Evolutionary conservation across 2,329 filamentous ascomycete species (phyloP), one percentile per base, ranked within the genome.

Genomic region (Pseudogymnoascus sp.): DNA sequence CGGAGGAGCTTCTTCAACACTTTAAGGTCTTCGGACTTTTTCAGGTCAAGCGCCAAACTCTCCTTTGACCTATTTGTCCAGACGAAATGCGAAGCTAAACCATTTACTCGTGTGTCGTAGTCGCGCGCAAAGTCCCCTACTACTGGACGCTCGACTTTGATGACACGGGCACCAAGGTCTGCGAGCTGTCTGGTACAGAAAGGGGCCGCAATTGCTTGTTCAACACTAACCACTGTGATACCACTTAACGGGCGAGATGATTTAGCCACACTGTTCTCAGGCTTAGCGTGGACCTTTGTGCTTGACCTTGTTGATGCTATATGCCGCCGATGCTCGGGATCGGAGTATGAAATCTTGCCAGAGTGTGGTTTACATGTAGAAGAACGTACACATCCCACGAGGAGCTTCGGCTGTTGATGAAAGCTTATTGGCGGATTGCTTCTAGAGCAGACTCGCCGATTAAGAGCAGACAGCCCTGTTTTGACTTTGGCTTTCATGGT

Each of bases 31-130:
- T 73, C 69, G 0, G 75, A 66, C 10, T 76, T 68, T 65, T 84
- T 83, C 14, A 83, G 67, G 45, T 83, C 78, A 0, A 83, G 74
- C 0, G 79, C 80, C 7, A 83, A 71, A 60, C 79, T 82, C 69
- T 84, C 80, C 62, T 83, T 84, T 6, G 80, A 81, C 21, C 81
- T 77, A 65, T 83, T 84, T 0, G 78, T 75, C 81, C 82, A 83
- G n/a, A 83, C 76, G 64, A 84, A 84, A 68, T 84, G 81, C 0
- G 81, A 83, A 0, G 79, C 74, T 13, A 81, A 72, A 0, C 81
- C 81, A 6, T 77, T 75, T 1, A 83, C 80, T 7, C 81, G 77
- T 0, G 72, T 77, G 68, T 84, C 81, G 66, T 83, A 83, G 11
- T 77, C 71, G 0, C 81, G 77, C 0, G 81, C 81, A 68, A 84